These are phyloP conservation scores for Excoecaria agallocha DNA, from an alignment of 345 rosid genomes.

Conservation along the genomic window DNA sequence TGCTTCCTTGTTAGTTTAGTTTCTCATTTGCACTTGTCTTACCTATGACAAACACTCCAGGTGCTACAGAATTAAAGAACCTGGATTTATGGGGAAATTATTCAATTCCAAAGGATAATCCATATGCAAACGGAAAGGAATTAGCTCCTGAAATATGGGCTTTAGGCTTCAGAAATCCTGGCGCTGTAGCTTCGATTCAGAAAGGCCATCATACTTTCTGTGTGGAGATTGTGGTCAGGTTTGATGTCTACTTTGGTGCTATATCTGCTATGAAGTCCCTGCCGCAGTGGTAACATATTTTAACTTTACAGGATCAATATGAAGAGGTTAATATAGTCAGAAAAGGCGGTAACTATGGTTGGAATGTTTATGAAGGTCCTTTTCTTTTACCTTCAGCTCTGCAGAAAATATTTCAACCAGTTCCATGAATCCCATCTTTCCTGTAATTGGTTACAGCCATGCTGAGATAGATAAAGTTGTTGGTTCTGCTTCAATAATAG, in stretches of 20 bases:
- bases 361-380: slow-evolving; percentile 51
- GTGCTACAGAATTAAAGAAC: slow-evolving; percentile 28
- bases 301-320: slow-evolving; percentile 36
- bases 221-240: slow-evolving; percentile 39
- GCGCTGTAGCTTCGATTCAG: slow-evolving; percentile 64
- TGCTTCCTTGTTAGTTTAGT: background rate
- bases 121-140: slow-evolving; percentile 47
- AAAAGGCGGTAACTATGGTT: slow-evolving; percentile 58
- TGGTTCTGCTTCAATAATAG: slow-evolving; percentile 50
- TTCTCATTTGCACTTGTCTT: background rate
- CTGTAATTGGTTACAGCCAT: slow-evolving; percentile 54
- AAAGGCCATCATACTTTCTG: slow-evolving; percentile 58
- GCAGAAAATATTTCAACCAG: slow-evolving; percentile 36
- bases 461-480: slow-evolving; percentile 38
- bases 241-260: background rate
- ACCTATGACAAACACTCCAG: slow-evolving; percentile 11
- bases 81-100: slow-evolving; percentile 66
- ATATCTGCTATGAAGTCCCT: background rate
- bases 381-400: slow-evolving; percentile 27
- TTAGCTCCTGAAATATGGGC: slow-evolving; percentile 66
- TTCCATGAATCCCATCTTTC: slow-evolving; percentile 39
- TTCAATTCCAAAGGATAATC: slow-evolving; percentile 64
- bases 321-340: slow-evolving; percentile 57
- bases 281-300: background rate
- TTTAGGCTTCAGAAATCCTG: slow-evolving; percentile 59